Base-by-base conservation (phyloP, 163 green algal genomes). In the Scenedesmus sp. region DNA sequence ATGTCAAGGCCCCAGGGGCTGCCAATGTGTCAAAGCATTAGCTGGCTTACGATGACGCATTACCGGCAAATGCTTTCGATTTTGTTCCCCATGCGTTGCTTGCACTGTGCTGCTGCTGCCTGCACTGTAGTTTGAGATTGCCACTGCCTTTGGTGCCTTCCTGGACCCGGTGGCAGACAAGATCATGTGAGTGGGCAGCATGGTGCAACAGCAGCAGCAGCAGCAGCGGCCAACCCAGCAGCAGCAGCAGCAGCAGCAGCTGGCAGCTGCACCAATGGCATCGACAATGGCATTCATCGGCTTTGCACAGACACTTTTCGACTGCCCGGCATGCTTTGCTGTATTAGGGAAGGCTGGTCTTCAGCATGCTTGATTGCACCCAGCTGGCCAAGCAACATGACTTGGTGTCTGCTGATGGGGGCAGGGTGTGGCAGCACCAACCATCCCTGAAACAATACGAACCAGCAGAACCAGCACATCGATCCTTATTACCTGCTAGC, bases 151-250 rank as follows among this genome's bases (percentile, higher is more conserved):
- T 95, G 98, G 98, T 5, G 98, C 98, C 3, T 99, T 99, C 87
- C 91, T 99, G 43, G 98, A 99, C 92, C 98, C 98, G 12, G 98
- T 99, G 56, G 98, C 98, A 0, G 98, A 99, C 93, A 99, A 99
- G 94, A 92, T 99, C n/a, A 99, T 99, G 97, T 95, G 70, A 89
- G 91, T n/a, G n/a, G 15, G n/a, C 40, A 26, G 73, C 35, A 42
- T 42, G 68, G 26, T 5, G n/a, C 7, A 40, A 42, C 33, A n/a
- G 73, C 35, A 76, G 65, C 30, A 76, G 30, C 30, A 20, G 65
- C 65, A 76, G 65, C 0, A 40, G 61, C 61, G 49, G 12, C 49
- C 12, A 61, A 61, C 51, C 20, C 51, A 61, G 15, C 49, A 56
- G 49, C 49, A 56, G n/a, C 12, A 22, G 51, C 56, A 70, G 1